Evolutionary conservation across 2,329 filamentous ascomycete genomes (phyloP), one percentile per base, ranked within the genome.

Genomic region (Paracoccidioides lutzii): DNA sequence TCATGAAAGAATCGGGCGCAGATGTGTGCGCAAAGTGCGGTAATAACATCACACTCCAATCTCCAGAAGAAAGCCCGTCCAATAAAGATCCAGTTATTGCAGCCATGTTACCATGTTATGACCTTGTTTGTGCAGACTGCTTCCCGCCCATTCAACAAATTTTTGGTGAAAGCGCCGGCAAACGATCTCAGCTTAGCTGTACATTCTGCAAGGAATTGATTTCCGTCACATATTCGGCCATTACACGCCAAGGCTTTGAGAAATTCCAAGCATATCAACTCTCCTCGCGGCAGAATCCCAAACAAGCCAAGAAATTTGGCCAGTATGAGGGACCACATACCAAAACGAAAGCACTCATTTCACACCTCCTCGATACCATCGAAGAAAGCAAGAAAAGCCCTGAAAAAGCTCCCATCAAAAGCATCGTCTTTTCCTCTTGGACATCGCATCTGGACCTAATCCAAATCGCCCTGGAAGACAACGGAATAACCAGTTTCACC

Each of bases 341-440:
- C 4, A 98, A 98, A 74, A 95, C 93, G 0, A 83, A 80, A 56
- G 89, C 88, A 1, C 76, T 98, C 2, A 66, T 98, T 0, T 75
- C 84, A n/a, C 83, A 88, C 59, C 79, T 98, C 6, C 70, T 86
- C 1, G 75, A 77, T 52, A 81, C 82, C 56, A 75, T 76, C 0
- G 81, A 84, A 66, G 77, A 79, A 41, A 64, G 68, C 48, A 58
- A 66, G 12, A 62, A 70, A 9, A 58, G 81, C 8, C 81, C 82
- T 0, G 73, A 80, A 9, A 81, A 90, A 65, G 80, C 82, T 0
- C 90, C 90, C 0, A 86, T 88, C 71, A 97, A 95, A 69, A 93
- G 88, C 32, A 90, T 98, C 12, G 83, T 98, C 5, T 97, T 97
- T 71, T 95, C 90, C 0, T 85, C 84, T n/a, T 97, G 93, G 90